Evolutionary conservation across 441 rosid genomes (phyloP), one percentile per base, ranked within the genome.

Genomic region (Theobroma grandiflorum): DNA sequence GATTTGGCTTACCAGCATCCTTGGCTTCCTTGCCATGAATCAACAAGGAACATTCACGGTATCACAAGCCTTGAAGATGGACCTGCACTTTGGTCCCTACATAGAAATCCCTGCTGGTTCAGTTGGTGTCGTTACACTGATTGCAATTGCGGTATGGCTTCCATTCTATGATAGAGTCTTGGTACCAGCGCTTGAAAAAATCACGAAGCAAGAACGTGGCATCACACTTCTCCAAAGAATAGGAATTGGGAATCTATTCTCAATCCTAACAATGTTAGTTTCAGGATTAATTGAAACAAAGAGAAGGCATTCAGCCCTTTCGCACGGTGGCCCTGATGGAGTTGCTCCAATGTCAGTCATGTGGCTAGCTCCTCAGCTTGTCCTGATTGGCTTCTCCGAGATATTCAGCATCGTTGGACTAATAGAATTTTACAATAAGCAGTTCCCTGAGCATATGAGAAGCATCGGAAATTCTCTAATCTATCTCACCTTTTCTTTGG

Each of bases 341-440:
- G 71, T 49, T 20, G 69, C 85, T 38, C 86, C 84, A 20, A 61
- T 83, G 70, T 76, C 86, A 2, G 83, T 81, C 82, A 12, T 83
- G 63, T 87, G 87, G 87, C 75, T 84, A 26, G 74, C 83, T 11
- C 89, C 89, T 3, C 89, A 80, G 57, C 87, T 82, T 6, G 55
- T 79, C 76, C 72, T 87, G 58, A 38, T 81, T 57, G 84, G 87
- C 0, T 64, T 84, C 11, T 72, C 70, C 4, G 87, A 86, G 75
- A 82, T 84, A 22, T 84, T 82, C 80, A 64, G 67, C 33, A 37
- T 74, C 0, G 74, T 84, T 3, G 89, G 87, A 57, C 74, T 67
- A 12, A 74, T 77, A 2, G 87, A 87, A 72, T 87, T 87, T 65
- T 87, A 70, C 61, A 87, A 87, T 79, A 71, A 75, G 76, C 85